Base-by-base conservation (phyloP, 129 eudicot species). In the Centella asiatica region DNA sequence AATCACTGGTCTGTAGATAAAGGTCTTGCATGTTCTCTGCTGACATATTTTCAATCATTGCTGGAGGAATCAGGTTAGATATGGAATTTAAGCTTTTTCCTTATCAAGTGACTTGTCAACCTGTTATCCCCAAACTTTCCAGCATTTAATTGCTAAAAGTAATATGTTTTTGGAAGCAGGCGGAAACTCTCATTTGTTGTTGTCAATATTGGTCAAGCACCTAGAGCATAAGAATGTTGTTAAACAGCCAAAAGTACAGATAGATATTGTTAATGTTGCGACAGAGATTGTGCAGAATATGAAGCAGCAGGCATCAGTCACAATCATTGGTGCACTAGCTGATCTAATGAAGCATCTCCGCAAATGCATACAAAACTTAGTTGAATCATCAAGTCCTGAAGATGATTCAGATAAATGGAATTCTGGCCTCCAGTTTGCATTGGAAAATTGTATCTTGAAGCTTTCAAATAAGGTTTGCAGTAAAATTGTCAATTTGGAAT, bases 31-130 rank as follows among this genome's bases (percentile, higher is more conserved):
- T 68, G 44, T 64, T 76, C 88, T 47, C 77, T 87, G 60, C 78
- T 87, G 70, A 75, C 73, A 58, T 74, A 77, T 76, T 66, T 87
- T 76, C 83, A 83, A 42, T 60, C 49, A 69, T 66, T 80, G 70
- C 52, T 87, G 72, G 95, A 87, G 68, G 95, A 87, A 74, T 83
- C 95, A 72, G 95, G 95, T 87, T 64, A 69, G 49, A 32, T 46
- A 14, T 45, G 25, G 29, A 65, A 54, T 22, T 61, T 40, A 29
- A 32, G 62, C 36, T 56, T 18, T 1, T 26, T 40, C 44, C 44
- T 25, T 39, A 61, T 40, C 58, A 26, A 3, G 14, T 60, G 27
- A 23, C 1, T 39, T 5, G 37, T 29, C 23, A 13, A 13, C 20
- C 29, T 67, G 8, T 10, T 29, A 62, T 27, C 15, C n/a, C n/a